Percentiles rank a stretch among this genome's conserved stretches.
Evolutionary conservation across 2,329 filamentous ascomycete genomes (phyloP).

Genomic region (Camillea tinctor): DNA sequence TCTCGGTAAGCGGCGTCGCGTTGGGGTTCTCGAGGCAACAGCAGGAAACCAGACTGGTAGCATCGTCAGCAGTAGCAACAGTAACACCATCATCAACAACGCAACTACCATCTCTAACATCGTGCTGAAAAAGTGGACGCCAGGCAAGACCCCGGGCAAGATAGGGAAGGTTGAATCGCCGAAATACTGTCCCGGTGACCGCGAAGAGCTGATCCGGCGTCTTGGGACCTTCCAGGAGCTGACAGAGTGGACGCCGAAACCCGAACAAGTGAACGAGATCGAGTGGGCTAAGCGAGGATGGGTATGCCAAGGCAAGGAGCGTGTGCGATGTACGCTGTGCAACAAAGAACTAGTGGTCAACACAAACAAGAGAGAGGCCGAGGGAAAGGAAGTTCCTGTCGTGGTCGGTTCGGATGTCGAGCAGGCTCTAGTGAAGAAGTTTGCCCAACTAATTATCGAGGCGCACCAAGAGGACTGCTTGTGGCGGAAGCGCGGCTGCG

Average conservation of each 20-base stretch:
- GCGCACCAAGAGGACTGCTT: conserved; percentile 80
- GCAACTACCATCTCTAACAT: conserved; percentile 41
- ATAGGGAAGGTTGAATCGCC: conserved; percentile 42
- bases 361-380: conserved; percentile 60
- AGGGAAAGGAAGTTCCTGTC: conserved; percentile 54
- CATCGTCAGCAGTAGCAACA: too few species aligned
- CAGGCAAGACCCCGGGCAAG: conserved; percentile 22
- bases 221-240: conserved; percentile 88
- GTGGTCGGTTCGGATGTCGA: conserved; percentile 62
- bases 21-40: conserved; percentile 44
- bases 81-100: too few species aligned
- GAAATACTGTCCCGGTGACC: conserved; percentile 84
- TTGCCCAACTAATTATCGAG: conserved; percentile 67
- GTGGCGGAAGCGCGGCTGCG: conserved; percentile 86
- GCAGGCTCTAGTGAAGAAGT: conserved; percentile 72
- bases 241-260: conserved; percentile 91
- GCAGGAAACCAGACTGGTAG: conserved; percentile 33
- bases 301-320: conserved; percentile 80
- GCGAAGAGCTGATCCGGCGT: conserved; percentile 75
- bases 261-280: conserved; percentile 79
- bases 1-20: conserved; percentile 53
- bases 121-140: conserved; percentile 41
- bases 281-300: conserved; percentile 95
- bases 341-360: conserved; percentile 81
- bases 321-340: conserved; percentile 82